A percentile compares a stretch with the other conserved stretches of the same genome.
Conservation (phyloP, 306 rosid genomes). For the Amphicarpaea edgeworthii region DNA sequence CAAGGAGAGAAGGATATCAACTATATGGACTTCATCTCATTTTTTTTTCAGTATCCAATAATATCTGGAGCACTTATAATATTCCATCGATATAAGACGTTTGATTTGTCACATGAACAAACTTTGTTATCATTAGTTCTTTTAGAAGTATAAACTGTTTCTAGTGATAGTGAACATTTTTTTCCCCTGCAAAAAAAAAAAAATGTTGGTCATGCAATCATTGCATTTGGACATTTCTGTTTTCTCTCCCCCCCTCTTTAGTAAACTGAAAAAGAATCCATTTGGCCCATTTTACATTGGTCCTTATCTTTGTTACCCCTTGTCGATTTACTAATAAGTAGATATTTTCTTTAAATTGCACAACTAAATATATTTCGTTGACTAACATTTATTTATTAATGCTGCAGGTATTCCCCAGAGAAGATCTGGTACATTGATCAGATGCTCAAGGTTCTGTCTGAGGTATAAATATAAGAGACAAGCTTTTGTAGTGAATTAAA, state of each 20-base stretch:
- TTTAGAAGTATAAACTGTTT: conserved; percentile 20
- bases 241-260: conserved; percentile 26
- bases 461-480: conserved; percentile 74
- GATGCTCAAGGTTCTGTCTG: conserved; percentile 98
- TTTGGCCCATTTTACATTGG: conserved; percentile 23
- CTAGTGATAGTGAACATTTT: conserved; percentile 22
- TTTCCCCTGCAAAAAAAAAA: no score
- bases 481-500: conserved; percentile 38
- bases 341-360: conserved; percentile 37
- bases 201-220: conserved; percentile 31
- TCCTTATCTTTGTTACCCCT: conserved; percentile 23
- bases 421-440: conserved; percentile 98
- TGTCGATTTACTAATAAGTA: conserved; percentile 23
- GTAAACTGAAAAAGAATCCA: conserved; percentile 35
- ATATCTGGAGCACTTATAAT: conserved; percentile 26
- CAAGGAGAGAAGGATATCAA: conserved; percentile 17
- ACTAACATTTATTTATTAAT: conserved; percentile 50
- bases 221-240: conserved; percentile 28
- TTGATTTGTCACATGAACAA: conserved; percentile 14
- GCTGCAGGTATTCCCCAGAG: conserved; percentile 91
- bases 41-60: conserved; percentile 9
- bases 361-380: conserved; percentile 30
- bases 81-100: conserved; percentile 35
- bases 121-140: conserved; percentile 36
- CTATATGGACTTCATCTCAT: conserved; percentile 1